phyloP scores from a whole-genome alignment of 768 basidiomycete genomes.

The Rhodotorula graminis region DNA sequence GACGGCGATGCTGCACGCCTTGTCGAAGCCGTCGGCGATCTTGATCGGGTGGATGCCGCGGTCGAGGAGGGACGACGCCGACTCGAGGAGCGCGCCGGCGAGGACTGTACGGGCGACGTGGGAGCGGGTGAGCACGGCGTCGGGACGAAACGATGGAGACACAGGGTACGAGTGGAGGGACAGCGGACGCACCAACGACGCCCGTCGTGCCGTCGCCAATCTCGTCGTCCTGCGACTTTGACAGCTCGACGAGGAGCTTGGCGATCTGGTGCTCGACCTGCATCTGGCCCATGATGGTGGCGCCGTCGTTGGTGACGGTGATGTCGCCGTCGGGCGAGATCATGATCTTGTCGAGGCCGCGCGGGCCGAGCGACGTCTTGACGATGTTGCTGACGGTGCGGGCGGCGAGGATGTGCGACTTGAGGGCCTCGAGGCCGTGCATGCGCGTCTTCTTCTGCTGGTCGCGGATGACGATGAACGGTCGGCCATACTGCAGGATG shows the following conservation, averaged over 20 bases:
- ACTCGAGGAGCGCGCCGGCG: slow-evolving; percentile 92
- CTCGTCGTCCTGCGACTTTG: slow-evolving; percentile 98
- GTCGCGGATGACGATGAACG: slow-evolving; percentile 95
- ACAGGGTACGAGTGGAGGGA: no score
- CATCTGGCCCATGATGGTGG: slow-evolving; percentile 97
- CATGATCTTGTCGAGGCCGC: slow-evolving; percentile 56
- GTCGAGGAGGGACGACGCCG: slow-evolving; percentile 93
- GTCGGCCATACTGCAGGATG: slow-evolving; percentile 69
- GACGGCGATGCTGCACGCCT: slow-evolving; percentile 83
- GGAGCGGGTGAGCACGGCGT: no score
- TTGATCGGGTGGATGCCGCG: slow-evolving; percentile 98
- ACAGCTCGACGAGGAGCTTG: slow-evolving; percentile 90
- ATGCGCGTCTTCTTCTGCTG: slow-evolving; percentile 85
- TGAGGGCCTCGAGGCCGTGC: slow-evolving; percentile 92
- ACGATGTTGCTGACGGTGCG: slow-evolving; percentile 90
- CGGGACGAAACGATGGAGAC: no score
- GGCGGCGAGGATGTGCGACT: slow-evolving; percentile 94
- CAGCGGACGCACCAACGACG: slow-evolving; percentile 75
- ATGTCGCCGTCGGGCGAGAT: slow-evolving; percentile 82
- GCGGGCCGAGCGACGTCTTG: slow-evolving; percentile 86
- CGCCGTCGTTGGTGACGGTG: slow-evolving; percentile 98
- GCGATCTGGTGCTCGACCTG: slow-evolving; percentile 99
- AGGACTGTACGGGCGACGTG: slow-evolving; percentile 68
- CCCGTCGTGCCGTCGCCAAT: slow-evolving; percentile 99
- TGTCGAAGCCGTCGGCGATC: slow-evolving; percentile 97